Conservation (phyloP, 331 rosid genomes). For the Cucumis variabilis region DNA sequence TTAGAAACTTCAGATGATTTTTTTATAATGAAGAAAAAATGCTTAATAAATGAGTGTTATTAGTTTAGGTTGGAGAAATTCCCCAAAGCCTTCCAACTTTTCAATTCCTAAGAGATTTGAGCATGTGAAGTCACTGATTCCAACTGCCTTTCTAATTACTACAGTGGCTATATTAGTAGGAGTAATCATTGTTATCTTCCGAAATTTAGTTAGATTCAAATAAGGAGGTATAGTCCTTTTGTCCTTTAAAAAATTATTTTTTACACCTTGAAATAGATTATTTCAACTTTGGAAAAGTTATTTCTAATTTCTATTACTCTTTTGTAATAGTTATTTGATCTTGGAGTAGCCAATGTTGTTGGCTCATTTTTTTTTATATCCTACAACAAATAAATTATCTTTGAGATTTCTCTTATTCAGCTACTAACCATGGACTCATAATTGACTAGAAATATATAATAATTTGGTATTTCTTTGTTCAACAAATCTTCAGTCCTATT, state of each 20-base stretch:
- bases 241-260: slow-evolving; percentile 2
- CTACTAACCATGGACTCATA: too few relatives aligned
- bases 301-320: too few relatives aligned
- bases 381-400: too few relatives aligned
- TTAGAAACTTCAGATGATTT: background rate
- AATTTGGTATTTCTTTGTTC: too few relatives aligned
- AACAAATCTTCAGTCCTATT: background rate
- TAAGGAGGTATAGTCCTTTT: slow-evolving; percentile 73
- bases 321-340: too few relatives aligned
- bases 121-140: slow-evolving; percentile 75
- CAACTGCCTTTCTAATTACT: slow-evolving; percentile 91
- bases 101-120: slow-evolving; percentile 82
- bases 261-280: background rate
- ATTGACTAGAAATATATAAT: too few relatives aligned
- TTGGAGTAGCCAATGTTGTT: too few relatives aligned
- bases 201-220: slow-evolving; percentile 79
- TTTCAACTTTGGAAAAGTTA: too few relatives aligned
- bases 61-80: slow-evolving; percentile 88
- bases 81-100: slow-evolving; percentile 95
- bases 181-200: slow-evolving; percentile 30
- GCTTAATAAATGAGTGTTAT: slow-evolving; percentile 34
- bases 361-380: too few relatives aligned
- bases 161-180: slow-evolving; percentile 97
- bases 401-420: too few relatives aligned
- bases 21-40: background rate